A percentile compares a stretch with the other conserved stretches of the same genome.
These are phyloP conservation scores for Lichtheimia ornata DNA, from an alignment of 371 early-diverging fungal species.

Conservation along the genomic window DNA sequence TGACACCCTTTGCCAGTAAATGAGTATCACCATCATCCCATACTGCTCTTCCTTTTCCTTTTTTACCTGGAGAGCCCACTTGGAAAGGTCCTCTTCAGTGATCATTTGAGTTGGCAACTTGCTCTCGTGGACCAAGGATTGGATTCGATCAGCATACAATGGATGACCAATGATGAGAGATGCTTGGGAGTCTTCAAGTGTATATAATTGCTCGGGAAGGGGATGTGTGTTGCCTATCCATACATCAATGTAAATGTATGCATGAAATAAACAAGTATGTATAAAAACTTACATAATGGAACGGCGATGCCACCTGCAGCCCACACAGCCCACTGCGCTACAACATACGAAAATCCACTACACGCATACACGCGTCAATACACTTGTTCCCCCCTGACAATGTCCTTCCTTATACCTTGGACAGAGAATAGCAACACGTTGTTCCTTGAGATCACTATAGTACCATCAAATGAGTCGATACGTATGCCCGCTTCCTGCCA, in stretches of 20 bases:
- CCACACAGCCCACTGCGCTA: slow-evolving; percentile 79
- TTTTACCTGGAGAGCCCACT: slow-evolving; percentile 3
- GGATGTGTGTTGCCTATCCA: slow-evolving; percentile 63
- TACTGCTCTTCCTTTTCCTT: neutral
- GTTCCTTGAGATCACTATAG: slow-evolving; percentile 50
- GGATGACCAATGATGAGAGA: slow-evolving; percentile 45
- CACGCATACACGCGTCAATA: neutral
- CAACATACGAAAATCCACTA: slow-evolving; percentile 71
- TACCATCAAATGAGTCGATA: neutral
- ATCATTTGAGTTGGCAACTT: slow-evolving; percentile 17
- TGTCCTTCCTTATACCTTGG: slow-evolving; percentile 46
- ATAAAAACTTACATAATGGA: slow-evolving; percentile 58
- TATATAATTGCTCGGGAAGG: slow-evolving; percentile 65
- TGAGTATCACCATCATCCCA: slow-evolving; percentile 2
- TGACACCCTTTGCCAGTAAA: slow-evolving; percentile 6
- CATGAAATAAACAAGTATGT: neutral
- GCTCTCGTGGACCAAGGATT: slow-evolving; percentile 19
- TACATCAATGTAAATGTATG: neutral
- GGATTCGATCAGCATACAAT: slow-evolving; percentile 36
- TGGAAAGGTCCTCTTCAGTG: slow-evolving; percentile 10
- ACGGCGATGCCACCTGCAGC: slow-evolving; percentile 76
- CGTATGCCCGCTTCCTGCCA: neutral
- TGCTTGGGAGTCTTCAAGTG: slow-evolving; percentile 58
- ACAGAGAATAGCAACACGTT: slow-evolving; percentile 72
- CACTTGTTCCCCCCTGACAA: neutral